These are phyloP conservation scores for Penicillium turbatum DNA, from an alignment of 495 filamentous ascomycete genomes.

Conservation along the genomic window DNA sequence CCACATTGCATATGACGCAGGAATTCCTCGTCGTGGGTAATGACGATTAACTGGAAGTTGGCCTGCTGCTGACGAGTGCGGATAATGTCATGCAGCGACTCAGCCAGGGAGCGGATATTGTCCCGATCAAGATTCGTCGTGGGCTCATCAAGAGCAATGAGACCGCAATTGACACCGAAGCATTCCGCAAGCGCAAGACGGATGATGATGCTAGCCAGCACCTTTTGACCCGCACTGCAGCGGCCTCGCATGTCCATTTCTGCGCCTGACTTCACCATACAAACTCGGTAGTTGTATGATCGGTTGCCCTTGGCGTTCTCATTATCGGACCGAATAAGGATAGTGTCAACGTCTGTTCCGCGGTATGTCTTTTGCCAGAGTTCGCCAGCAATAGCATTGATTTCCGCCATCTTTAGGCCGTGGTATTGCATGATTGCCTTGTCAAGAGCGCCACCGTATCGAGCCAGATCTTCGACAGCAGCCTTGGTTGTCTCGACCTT, in stretches of 20 bases:
- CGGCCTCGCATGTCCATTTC: constrained; percentile 99
- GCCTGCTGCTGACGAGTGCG: constrained; percentile 73
- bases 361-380: constrained; percentile 97
- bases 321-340: constrained; percentile 87
- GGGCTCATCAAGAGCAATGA: constrained; percentile 96
- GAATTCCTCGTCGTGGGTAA: constrained; percentile 99
- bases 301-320: constrained; percentile 71
- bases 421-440: constrained; percentile 97
- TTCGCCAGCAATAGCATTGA: constrained; percentile 91
- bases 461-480: constrained; percentile 81
- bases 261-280: constrained; percentile 94
- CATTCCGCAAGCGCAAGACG: constrained; percentile 93
- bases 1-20: constrained; percentile 84
- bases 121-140: constrained; percentile 95
- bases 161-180: constrained; percentile 91
- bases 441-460: constrained; percentile 76
- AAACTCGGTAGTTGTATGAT: constrained; percentile 95
- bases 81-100: constrained; percentile 84
- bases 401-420: constrained; percentile 94
- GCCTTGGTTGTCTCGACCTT: constrained; percentile 90
- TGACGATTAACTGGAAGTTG: constrained; percentile 97
- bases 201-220: constrained; percentile 96
- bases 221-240: constrained; percentile 94
- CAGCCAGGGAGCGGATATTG: constrained; percentile 85
- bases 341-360: constrained; percentile 95